A percentile compares a stretch with the other conserved stretches of the same genome.
These are phyloP conservation scores for Phylloporus scabripes DNA, from an alignment of 768 basidiomycete species.

Conservation along the genomic window DNA sequence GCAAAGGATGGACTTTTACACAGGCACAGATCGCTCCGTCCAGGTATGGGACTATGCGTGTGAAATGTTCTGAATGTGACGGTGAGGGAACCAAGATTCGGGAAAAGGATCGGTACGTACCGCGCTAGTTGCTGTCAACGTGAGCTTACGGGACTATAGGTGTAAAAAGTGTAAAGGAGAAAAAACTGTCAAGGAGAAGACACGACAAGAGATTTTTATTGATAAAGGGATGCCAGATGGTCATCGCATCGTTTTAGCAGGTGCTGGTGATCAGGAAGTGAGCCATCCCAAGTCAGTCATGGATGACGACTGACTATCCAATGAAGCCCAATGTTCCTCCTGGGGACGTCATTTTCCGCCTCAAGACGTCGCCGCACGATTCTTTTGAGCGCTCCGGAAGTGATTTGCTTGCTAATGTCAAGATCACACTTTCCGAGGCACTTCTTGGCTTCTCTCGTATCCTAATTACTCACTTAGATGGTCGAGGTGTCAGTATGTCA, in stretches of 20 bases:
- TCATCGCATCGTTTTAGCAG: constrained; percentile 82
- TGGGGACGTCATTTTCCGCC: constrained; percentile 85
- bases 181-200: constrained; percentile 81
- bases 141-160: constrained; percentile 35
- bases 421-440: constrained; percentile 89
- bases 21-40: constrained; percentile 50
- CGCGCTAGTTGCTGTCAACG: not conserved
- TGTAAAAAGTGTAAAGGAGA: constrained; percentile 96
- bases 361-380: constrained; percentile 62
- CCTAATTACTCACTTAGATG: constrained; percentile 87
- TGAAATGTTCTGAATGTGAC: constrained; percentile 62
- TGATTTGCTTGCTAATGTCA: constrained; percentile 73
- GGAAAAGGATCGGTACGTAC: constrained; percentile 74
- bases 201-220: constrained; percentile 78
- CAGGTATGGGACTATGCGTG: constrained; percentile 46
- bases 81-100: constrained; percentile 66
- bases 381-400: constrained; percentile 81
- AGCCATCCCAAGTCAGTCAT: constrained; percentile 5
- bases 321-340: constrained; percentile 78
- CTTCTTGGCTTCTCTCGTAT: constrained; percentile 93
- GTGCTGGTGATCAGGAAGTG: constrained; percentile 89
- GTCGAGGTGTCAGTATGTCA: constrained; percentile 77
- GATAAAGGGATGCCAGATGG: constrained; percentile 83
- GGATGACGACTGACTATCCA: constrained; percentile 4
- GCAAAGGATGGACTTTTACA: constrained; percentile 69